A percentile compares a stretch with the other conserved stretches of the same genome.
These are phyloP conservation scores for Malbranchea cinnamomea DNA, from an alignment of 2,329 filamentous ascomycete genomes.

Conservation along the genomic window DNA sequence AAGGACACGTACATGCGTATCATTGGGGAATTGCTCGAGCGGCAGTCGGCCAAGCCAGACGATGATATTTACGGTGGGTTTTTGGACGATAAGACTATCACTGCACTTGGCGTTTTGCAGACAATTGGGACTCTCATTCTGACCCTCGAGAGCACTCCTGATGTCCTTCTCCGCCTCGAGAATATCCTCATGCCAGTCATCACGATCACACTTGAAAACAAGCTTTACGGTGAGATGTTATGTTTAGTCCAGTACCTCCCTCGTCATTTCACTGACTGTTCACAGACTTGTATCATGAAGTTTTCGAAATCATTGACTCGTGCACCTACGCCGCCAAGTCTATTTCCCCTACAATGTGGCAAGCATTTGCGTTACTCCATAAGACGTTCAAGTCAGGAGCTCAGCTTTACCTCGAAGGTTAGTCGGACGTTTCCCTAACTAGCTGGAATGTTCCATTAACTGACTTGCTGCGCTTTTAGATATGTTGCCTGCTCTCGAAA, in stretches of 20 bases:
- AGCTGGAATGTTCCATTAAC: neutral
- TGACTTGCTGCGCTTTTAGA: constrained; percentile 35
- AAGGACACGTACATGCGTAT: constrained; percentile 93
- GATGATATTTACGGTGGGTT: constrained; percentile 77
- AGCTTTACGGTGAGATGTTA: constrained; percentile 58
- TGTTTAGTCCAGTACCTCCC: neutral
- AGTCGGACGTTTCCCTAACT: constrained; percentile 6
- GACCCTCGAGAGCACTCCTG: constrained; percentile 90
- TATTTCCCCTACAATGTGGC: constrained; percentile 96
- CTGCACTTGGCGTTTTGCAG: constrained; percentile 85
- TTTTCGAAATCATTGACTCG: constrained; percentile 98
- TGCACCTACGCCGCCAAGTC: constrained; percentile 95
- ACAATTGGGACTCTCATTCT: constrained; percentile 96
- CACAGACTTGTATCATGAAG: constrained; percentile 83
- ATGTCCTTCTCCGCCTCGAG: constrained; percentile 87
- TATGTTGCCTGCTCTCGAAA: constrained; percentile 95
- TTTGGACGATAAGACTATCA: constrained; percentile 96
- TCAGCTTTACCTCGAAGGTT: constrained; percentile 77
- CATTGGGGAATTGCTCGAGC: constrained; percentile 77
- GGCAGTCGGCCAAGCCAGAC: constrained; percentile 58
- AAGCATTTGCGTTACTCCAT: constrained; percentile 92
- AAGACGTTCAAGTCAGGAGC: constrained; percentile 93
- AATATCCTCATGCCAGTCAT: constrained; percentile 96
- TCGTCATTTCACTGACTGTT: no score
- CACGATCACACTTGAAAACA: constrained; percentile 89